These are phyloP conservation scores for Candida jianshihensis DNA, from an alignment of 805 yeast species.

Conservation along the genomic window DNA sequence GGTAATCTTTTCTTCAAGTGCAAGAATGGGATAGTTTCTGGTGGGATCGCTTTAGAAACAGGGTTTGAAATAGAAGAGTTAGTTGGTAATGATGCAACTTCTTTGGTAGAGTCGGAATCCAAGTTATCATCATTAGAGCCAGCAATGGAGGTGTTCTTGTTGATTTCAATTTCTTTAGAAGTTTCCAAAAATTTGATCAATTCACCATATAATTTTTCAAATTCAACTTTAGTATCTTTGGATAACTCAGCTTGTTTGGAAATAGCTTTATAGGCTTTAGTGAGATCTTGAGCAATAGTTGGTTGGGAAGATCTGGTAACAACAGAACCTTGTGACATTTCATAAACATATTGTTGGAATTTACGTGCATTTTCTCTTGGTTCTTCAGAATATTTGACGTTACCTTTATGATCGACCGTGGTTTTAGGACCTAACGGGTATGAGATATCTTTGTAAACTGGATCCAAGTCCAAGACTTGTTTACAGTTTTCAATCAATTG, in stretches of 20 bases:
- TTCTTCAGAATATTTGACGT: slow-evolving; percentile 74
- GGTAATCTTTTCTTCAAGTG: slow-evolving; percentile 77
- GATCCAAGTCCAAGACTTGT: slow-evolving; percentile 71
- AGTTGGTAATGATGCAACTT: slow-evolving; percentile 79
- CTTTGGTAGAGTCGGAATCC: slow-evolving; percentile 55
- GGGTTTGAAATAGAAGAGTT: slow-evolving; percentile 62
- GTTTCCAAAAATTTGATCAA: slow-evolving; percentile 62
- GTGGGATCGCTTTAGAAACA: slow-evolving; percentile 66
- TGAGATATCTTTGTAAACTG: slow-evolving; percentile 92
- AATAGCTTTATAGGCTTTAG: slow-evolving; percentile 75
- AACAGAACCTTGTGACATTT: slow-evolving; percentile 93
- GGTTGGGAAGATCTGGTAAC: slow-evolving; percentile 66
- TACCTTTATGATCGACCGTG: slow-evolving; percentile 80
- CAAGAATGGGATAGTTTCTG: slow-evolving; percentile 89
- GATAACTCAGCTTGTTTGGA: slow-evolving; percentile 61
- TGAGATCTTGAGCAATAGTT: slow-evolving; percentile 77
- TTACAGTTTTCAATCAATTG: slow-evolving; percentile 94
- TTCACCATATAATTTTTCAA: slow-evolving; percentile 65
- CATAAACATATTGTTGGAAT: slow-evolving; percentile 89
- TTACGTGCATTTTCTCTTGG: slow-evolving; percentile 89
- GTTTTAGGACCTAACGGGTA: slow-evolving; percentile 96
- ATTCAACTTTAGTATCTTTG: slow-evolving; percentile 59
- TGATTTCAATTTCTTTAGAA: slow-evolving; percentile 63
- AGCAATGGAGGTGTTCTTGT: slow-evolving; percentile 51
- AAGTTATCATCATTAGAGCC: slow-evolving; percentile 43